Conservation (phyloP, 192 early-diverging fungal species). For the Coemansia sp. region DNA sequence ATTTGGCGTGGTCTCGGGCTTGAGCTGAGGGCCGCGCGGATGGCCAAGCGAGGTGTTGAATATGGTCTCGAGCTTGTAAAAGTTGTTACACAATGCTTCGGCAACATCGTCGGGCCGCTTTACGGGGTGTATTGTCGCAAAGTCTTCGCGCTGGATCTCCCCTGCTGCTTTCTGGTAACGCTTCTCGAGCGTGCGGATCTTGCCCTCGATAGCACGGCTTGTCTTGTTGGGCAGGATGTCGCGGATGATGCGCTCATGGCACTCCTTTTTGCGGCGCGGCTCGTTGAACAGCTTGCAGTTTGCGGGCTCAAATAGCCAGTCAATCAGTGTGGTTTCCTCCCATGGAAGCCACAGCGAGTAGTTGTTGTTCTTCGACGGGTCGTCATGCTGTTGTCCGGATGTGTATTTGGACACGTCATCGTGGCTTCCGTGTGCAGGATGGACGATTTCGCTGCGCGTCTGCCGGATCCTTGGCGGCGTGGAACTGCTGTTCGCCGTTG, state of each 20-base stretch:
- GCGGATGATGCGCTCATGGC: slow-evolving; percentile 50
- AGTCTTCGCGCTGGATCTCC: slow-evolving; percentile 33
- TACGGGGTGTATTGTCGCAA: slow-evolving; percentile 30
- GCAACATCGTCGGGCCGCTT: slow-evolving; percentile 46
- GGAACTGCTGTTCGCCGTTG: neutral
- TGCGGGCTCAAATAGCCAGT: slow-evolving; percentile 48
- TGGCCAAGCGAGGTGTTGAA: slow-evolving; percentile 32
- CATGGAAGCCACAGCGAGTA: slow-evolving; percentile 51
- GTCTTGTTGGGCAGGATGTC: slow-evolving; percentile 49
- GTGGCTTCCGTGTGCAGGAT: neutral
- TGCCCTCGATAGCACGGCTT: slow-evolving; percentile 53
- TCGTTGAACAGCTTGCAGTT: slow-evolving; percentile 52
- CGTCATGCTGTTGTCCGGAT: slow-evolving; percentile 9
- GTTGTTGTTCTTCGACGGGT: slow-evolving; percentile 19
- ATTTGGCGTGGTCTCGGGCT: neutral
- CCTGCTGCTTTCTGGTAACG: slow-evolving; percentile 34
- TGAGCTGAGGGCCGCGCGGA: slow-evolving; percentile 5
- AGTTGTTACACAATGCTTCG: slow-evolving; percentile 38
- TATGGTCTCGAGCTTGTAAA: slow-evolving; percentile 42
- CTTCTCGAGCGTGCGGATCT: slow-evolving; percentile 52
- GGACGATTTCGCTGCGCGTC: slow-evolving; percentile 30
- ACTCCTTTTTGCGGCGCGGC: slow-evolving; percentile 53
- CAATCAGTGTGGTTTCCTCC: slow-evolving; percentile 44
- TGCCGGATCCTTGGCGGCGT: slow-evolving; percentile 38
- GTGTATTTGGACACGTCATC: neutral